phyloP scores from a whole-genome alignment of 495 filamentous ascomycete species.

The Neurospora africana region DNA sequence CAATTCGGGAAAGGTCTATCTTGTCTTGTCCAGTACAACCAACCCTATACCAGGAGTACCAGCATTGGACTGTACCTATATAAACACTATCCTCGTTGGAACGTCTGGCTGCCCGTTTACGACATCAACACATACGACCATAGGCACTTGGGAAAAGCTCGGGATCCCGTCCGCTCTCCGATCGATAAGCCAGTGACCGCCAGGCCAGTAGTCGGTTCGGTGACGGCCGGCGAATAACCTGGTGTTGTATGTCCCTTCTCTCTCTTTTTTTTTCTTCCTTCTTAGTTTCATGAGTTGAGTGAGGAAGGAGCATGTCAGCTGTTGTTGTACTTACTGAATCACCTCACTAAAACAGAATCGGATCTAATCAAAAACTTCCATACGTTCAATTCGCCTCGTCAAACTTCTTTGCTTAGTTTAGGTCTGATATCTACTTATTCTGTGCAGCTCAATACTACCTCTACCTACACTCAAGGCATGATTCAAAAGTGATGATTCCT shows the following conservation, averaged over 20 bases:
- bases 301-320: neutral
- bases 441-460: neutral
- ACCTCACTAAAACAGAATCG: neutral
- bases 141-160: constrained; percentile 23
- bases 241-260: neutral
- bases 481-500: no score
- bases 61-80: no score
- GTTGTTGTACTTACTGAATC: neutral
- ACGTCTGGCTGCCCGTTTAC: neutral
- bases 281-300: neutral
- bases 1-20: no score
- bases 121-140: neutral
- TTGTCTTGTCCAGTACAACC: no score
- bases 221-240: neutral
- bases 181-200: constrained; percentile 25
- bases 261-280: neutral
- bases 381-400: neutral
- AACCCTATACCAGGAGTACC: no score
- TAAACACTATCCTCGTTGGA: neutral
- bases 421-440: neutral
- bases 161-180: constrained; percentile 44
- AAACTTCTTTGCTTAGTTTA: neutral
- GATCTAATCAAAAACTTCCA: neutral
- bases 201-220: neutral
- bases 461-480: no score